phyloP scores from a whole-genome alignment of 78 protist species.

The Ministeria vibrans region DNA sequence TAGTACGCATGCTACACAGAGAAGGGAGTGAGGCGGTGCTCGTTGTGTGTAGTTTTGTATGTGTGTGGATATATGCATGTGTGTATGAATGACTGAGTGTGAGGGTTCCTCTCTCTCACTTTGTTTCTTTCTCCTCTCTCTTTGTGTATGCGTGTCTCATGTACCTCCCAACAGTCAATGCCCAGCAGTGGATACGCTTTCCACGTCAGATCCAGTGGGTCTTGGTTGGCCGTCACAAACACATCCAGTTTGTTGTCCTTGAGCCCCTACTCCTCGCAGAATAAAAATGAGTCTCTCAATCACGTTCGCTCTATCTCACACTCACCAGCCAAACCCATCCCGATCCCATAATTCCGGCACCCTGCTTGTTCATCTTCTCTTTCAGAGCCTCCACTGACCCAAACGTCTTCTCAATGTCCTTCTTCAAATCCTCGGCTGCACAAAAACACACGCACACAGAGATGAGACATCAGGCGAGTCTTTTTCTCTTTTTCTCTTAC shows the following conservation, averaged over 20 bases:
- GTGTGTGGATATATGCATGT: no score
- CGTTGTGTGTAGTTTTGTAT: no score
- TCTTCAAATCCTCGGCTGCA: not conserved
- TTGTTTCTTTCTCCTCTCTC: no score
- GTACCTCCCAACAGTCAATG: conserved; percentile 84
- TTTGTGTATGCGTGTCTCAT: no score
- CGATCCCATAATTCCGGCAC: conserved; percentile 85
- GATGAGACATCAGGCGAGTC: not conserved
- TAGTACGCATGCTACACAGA: conserved; percentile 85
- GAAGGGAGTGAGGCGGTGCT: no score
- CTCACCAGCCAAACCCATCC: conserved; percentile 68
- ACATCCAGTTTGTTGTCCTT: no score
- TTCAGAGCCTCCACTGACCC: conserved; percentile 62
- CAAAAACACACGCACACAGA: not conserved
- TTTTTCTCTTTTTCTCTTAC: not conserved
- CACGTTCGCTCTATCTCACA: no score
- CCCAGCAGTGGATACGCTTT: conserved; percentile 66
- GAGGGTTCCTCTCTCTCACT: no score
- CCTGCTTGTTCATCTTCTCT: conserved; percentile 51
- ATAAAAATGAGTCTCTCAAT: no score
- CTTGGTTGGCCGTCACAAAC: conserved; percentile 82
- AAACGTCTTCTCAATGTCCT: conserved; percentile 9
- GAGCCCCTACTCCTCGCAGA: no score
- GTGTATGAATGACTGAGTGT: no score
- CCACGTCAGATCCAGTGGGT: conserved; percentile 37